Evolutionary conservation across 73 alveolate species (phyloP).

Genomic region (Uronychia setigera): DNA sequence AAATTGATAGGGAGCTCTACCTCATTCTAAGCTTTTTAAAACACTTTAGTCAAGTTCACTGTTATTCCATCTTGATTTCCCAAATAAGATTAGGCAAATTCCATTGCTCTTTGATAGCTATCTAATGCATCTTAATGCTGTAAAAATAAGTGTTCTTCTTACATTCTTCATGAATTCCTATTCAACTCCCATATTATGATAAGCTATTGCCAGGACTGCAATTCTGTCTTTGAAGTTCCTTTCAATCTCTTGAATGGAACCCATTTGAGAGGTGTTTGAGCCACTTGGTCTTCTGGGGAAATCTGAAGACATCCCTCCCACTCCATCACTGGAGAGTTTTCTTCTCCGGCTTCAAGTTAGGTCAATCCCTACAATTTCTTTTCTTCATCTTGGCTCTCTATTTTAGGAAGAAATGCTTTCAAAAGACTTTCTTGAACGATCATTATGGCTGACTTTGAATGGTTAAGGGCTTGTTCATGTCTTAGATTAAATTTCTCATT

Average conservation of each 20-base stretch:
- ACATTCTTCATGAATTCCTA: conserved; percentile 73
- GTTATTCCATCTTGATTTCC: conserved; percentile 46
- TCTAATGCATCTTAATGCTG: conserved; percentile 71
- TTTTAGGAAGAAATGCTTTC: conserved; percentile 60
- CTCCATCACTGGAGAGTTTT: background rate
- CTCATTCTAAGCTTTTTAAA: conserved; percentile 6
- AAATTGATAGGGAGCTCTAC: background rate
- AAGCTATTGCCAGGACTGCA: conserved; percentile 84
- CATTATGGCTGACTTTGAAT: conserved; percentile 71
- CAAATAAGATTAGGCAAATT: conserved; percentile 68
- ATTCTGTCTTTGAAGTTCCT: conserved; percentile 66
- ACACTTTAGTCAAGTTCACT: conserved; percentile 12
- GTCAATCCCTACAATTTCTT: conserved; percentile 11
- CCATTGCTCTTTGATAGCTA: conserved; percentile 67
- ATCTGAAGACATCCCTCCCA: conserved; percentile 9
- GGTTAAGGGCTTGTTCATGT: conserved; percentile 83
- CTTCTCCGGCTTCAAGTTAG: background rate
- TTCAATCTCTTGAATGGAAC: conserved; percentile 30
- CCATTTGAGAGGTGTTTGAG: background rate
- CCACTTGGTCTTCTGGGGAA: conserved; percentile 14
- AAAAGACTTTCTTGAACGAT: conserved; percentile 64
- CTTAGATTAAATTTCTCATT: conserved; percentile 7
- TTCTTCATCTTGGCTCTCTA: conserved; percentile 25
- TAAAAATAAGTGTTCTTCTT: conserved; percentile 14
- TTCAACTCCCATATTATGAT: conserved; percentile 88